Evolutionary conservation across 1,139 yeast genomes (phyloP).

Genomic region (Kluyveromyces sp.): DNA sequence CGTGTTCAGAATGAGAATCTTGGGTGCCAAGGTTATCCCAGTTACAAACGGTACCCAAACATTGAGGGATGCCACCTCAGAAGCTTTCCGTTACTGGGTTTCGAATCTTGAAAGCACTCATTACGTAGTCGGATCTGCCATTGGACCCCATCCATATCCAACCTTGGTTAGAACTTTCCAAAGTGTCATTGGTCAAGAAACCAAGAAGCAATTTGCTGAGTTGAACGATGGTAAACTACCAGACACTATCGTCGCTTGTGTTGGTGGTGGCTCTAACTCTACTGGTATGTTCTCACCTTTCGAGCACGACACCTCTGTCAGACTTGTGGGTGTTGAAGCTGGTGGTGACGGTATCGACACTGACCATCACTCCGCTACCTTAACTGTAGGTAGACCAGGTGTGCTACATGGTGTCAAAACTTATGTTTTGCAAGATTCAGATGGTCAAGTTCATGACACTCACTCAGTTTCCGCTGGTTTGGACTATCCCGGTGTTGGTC

Average conservation of each 20-base stretch:
- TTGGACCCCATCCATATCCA: slow-evolving; percentile 99
- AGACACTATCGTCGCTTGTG: slow-evolving; percentile 93
- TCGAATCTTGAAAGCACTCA: slow-evolving; percentile 79
- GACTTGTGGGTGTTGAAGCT: slow-evolving; percentile 91
- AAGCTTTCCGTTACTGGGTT: slow-evolving; percentile 95
- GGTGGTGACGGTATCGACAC: slow-evolving; percentile 97
- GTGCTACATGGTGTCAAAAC: slow-evolving; percentile 98
- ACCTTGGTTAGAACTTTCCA: slow-evolving; percentile 97
- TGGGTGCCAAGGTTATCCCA: slow-evolving; percentile 92
- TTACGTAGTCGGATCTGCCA: slow-evolving; percentile 94
- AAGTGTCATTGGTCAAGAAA: slow-evolving; percentile 91
- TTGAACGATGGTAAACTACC: slow-evolving; percentile 79
- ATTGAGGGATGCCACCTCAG: slow-evolving; percentile 94
- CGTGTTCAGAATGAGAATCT: slow-evolving; percentile 92
- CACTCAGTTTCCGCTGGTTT: slow-evolving; percentile 98
- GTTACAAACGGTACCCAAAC: slow-evolving; percentile 95
- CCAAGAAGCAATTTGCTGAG: slow-evolving; percentile 79
- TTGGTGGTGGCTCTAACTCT: slow-evolving; percentile 98
- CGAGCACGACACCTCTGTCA: slow-evolving; percentile 69
- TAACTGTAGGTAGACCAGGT: slow-evolving; percentile 90
- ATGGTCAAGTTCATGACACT: slow-evolving; percentile 96
- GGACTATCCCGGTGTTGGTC: slow-evolving; percentile 99
- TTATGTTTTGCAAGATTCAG: slow-evolving; percentile 78
- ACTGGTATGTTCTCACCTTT: slow-evolving; percentile 95
- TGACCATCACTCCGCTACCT: slow-evolving; percentile 81